Conservation (phyloP, 1,284 basidiomycete genomes). For the Pascua guehoae region DNA sequence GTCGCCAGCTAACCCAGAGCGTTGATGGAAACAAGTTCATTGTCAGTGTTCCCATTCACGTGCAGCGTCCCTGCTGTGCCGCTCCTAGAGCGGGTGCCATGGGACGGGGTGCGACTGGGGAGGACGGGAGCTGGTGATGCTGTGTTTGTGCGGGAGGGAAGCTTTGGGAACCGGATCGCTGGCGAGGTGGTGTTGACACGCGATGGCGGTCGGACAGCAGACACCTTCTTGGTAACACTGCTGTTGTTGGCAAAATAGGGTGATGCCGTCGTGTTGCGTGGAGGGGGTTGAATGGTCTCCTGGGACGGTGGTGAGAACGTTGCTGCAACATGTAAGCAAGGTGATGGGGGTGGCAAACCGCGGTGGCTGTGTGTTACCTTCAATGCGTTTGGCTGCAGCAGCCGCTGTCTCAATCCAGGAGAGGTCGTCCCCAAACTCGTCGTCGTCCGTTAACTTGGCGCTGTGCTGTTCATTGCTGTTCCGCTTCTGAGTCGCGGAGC, state of each 20-base stretch:
- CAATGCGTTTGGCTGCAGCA: neutral
- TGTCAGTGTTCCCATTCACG: neutral
- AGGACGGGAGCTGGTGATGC: neutral
- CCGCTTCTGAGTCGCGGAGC: too few relatives aligned
- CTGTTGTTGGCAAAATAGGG: neutral
- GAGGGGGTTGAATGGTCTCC: too few relatives aligned
- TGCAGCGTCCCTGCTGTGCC: neutral
- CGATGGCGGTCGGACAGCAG: neutral
- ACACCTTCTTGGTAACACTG: neutral
- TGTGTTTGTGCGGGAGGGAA: neutral
- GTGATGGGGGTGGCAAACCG: neutral
- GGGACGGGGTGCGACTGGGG: neutral
- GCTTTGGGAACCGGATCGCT: conserved; percentile 9
- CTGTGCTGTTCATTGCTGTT: conserved; percentile 59
- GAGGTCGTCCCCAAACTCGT: conserved; percentile 51
- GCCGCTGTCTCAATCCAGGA: neutral
- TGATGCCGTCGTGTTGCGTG: neutral
- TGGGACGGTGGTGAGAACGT: neutral
- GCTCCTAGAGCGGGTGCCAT: neutral
- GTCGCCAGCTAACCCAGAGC: conserved; percentile 3
- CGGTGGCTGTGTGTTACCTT: neutral
- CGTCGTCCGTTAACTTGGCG: conserved; percentile 52
- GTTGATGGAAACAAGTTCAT: conserved; percentile 1
- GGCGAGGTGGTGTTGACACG: conserved; percentile 1
- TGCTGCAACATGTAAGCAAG: too few relatives aligned